Percentiles rank a stretch among this genome's conserved stretches.
Evolutionary conservation across 148 eudicot genomes (phyloP).

Genomic region (Rhododendron vialii): DNA sequence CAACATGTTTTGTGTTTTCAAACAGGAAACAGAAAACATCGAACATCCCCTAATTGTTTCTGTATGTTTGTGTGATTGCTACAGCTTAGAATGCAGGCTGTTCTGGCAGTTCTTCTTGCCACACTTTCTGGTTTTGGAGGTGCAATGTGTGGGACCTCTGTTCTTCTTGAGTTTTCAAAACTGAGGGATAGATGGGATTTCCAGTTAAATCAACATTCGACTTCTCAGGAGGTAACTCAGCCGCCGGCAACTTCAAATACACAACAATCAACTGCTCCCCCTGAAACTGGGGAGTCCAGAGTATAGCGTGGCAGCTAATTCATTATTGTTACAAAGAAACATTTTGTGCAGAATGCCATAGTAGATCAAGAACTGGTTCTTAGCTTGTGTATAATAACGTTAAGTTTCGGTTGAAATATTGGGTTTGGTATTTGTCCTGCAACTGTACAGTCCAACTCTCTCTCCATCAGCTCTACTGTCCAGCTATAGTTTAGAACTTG

Average conservation of each 20-base stretch:
- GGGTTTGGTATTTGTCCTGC: not conserved
- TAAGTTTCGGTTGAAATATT: not conserved
- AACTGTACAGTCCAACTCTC: not conserved
- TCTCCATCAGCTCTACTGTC: not conserved
- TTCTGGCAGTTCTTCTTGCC: slow-evolving; percentile 74
- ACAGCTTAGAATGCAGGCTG: slow-evolving; percentile 71
- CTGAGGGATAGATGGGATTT: slow-evolving; percentile 34
- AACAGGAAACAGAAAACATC: not conserved
- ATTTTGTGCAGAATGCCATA: not conserved
- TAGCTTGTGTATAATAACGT: not conserved
- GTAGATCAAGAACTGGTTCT: not conserved
- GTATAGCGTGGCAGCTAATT: slow-evolving; percentile 6
- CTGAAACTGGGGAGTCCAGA: not conserved
- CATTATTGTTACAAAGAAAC: not conserved
- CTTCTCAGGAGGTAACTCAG: slow-evolving; percentile 20
- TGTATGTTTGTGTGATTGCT: slow-evolving; percentile 6
- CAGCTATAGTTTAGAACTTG: not conserved
- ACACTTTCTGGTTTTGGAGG: slow-evolving; percentile 85
- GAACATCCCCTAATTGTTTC: not conserved
- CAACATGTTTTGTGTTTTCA: not conserved
- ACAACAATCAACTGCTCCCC: slow-evolving; percentile 12
- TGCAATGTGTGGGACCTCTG: slow-evolving; percentile 63
- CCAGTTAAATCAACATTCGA: slow-evolving; percentile 20
- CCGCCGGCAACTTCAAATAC: slow-evolving; percentile 14
- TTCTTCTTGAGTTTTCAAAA: slow-evolving; percentile 44